Conservation (phyloP, 1,284 basidiomycete genomes). For the Phlebopus sp. region DNA sequence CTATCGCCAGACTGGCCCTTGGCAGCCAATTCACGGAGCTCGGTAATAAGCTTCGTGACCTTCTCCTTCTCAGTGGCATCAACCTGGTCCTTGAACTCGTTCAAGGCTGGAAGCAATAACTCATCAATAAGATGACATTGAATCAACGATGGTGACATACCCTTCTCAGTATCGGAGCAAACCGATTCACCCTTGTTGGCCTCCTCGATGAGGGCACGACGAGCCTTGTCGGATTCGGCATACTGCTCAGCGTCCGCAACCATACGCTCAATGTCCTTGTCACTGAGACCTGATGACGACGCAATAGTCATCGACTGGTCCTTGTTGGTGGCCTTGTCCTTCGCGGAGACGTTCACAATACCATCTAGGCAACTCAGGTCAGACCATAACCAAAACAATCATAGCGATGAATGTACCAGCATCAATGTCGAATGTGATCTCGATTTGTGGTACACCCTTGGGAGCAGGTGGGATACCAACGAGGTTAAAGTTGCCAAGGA, state of each 20-base stretch:
- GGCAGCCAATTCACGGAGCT: conserved; percentile 86
- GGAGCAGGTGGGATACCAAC: conserved; percentile 97
- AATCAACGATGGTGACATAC: conserved; percentile 36
- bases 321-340: conserved; percentile 97
- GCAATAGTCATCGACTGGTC: conserved; percentile 98
- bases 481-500: conserved; percentile 99
- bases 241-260: conserved; percentile 92
- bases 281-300: conserved; percentile 93
- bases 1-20: conserved; percentile 90
- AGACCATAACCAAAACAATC: background rate
- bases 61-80: conserved; percentile 92
- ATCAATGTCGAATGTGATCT: conserved; percentile 99
- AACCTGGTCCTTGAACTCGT: conserved; percentile 97
- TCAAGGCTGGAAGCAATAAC: conserved; percentile 61
- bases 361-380: conserved; percentile 52
- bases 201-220: conserved; percentile 91
- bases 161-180: conserved; percentile 94
- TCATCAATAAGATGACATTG: background rate
- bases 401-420: conserved; percentile 57
- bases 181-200: conserved; percentile 97
- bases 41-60: conserved; percentile 81
- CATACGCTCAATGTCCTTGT: conserved; percentile 98
- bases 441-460: conserved; percentile 97
- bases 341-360: conserved; percentile 96
- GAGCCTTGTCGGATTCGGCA: conserved; percentile 88